These are phyloP conservation scores for Hericium alpestre DNA, from an alignment of 768 basidiomycete species.

Conservation along the genomic window DNA sequence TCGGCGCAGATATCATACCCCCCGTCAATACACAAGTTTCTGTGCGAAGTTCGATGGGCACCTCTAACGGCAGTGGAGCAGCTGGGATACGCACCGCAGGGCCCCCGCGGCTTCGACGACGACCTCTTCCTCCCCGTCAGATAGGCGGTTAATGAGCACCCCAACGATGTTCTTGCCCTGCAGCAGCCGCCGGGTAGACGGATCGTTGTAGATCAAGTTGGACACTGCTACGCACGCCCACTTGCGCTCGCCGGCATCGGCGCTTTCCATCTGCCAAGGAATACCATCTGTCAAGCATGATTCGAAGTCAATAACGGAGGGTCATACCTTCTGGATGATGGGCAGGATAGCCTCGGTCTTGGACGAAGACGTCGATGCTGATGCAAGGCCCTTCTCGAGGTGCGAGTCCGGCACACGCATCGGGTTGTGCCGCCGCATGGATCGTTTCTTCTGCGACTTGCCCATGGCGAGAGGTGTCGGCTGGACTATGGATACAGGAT, in stretches of 20 bases:
- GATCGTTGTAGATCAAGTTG: conserved; percentile 90
- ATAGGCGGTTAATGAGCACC: conserved; percentile 73
- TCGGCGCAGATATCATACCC: conserved; percentile 93
- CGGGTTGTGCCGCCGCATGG: conserved; percentile 84
- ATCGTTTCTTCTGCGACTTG: conserved; percentile 82
- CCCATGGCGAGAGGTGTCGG: conserved; percentile 46
- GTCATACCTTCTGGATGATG: conserved; percentile 75
- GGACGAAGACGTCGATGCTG: conserved; percentile 60
- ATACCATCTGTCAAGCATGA: background rate
- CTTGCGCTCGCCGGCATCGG: conserved; percentile 72
- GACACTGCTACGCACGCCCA: conserved; percentile 98
- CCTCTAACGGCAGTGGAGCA: background rate
- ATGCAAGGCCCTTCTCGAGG: conserved; percentile 70
- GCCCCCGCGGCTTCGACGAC: conserved; percentile 83
- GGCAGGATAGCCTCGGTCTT: conserved; percentile 77
- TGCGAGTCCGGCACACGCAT: conserved; percentile 90
- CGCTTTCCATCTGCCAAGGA: conserved; percentile 52
- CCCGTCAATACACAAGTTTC: conserved; percentile 90
- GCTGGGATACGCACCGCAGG: conserved; percentile 49
- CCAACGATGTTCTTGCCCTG: conserved; percentile 90
- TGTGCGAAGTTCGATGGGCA: conserved; percentile 20
- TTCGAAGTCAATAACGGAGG: background rate
- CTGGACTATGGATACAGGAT: background rate
- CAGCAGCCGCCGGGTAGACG: conserved; percentile 78
- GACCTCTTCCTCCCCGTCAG: conserved; percentile 86